Evolutionary conservation across 208 protist species (phyloP).

Genomic region (Trypanosoma avium): DNA sequence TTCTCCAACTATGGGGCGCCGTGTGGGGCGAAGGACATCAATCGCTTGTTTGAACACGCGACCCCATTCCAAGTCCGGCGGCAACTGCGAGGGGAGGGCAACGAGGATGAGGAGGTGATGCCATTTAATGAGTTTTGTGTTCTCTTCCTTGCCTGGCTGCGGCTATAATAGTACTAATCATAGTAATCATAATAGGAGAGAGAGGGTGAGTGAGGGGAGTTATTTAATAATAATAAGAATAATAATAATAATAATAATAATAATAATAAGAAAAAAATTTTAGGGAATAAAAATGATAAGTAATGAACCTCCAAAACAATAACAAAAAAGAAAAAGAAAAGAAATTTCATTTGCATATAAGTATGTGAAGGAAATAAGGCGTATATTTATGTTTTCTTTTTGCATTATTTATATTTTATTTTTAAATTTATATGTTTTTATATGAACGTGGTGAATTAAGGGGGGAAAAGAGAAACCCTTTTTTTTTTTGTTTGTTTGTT

Average conservation of each 20-base stretch:
- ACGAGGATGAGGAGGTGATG: conserved; percentile 13
- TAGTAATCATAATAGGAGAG: background rate
- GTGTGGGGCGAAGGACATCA: conserved; percentile 17
- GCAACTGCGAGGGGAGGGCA: background rate
- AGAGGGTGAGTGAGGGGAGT: background rate
- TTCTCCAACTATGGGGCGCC: conserved; percentile 33
- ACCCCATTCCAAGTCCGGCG: conserved; percentile 20
- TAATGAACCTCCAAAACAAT: too few species aligned
- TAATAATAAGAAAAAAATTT: background rate
- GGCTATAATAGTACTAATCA: conserved; percentile 2
- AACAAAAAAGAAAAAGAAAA: too few species aligned
- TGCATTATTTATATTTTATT: too few species aligned
- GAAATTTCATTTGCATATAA: too few species aligned
- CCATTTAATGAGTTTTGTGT: conserved; percentile 35
- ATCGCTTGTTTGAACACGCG: conserved; percentile 25
- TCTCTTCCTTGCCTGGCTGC: conserved; percentile 28
- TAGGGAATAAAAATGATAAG: too few species aligned
- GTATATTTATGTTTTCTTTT: too few species aligned
- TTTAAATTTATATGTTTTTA: too few species aligned
- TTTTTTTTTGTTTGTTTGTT: background rate
- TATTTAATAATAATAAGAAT: conserved; percentile 1
- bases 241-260: background rate
- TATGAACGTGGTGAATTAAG: background rate
- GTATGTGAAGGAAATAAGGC: too few species aligned
- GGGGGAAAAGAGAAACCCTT: background rate